phyloP scores from a whole-genome alignment of 768 basidiomycete species.

The Boletales sp. region DNA sequence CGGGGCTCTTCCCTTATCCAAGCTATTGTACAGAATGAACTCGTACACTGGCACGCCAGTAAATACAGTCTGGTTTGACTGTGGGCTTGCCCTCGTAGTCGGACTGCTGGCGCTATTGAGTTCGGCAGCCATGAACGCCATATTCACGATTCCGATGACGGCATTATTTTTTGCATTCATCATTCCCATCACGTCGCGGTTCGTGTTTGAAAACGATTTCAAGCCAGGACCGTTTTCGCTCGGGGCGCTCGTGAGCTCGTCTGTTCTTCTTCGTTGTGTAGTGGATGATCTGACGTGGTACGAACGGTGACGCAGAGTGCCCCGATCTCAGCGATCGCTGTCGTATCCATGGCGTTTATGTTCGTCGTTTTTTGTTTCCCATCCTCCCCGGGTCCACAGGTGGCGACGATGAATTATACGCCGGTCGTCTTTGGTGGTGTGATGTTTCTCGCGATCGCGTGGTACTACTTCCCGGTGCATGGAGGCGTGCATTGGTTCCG shows the following conservation, averaged over 20 bases:
- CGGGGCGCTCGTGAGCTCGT: conserved; percentile 32
- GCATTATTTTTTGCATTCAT: conserved; percentile 42
- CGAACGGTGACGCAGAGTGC: conserved; percentile 38
- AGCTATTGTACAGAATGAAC: conserved; percentile 50
- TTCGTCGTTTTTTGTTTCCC: conserved; percentile 62
- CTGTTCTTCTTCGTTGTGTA: not conserved
- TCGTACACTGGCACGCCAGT: conserved; percentile 48
- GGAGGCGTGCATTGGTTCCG: conserved; percentile 70
- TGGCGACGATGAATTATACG: conserved; percentile 65
- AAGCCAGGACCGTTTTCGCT: conserved; percentile 45
- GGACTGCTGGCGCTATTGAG: conserved; percentile 55
- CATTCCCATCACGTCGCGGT: conserved; percentile 48
- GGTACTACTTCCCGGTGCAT: conserved; percentile 69
- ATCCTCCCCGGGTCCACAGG: conserved; percentile 40
- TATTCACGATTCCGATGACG: conserved; percentile 47
- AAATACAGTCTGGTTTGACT: conserved; percentile 53
- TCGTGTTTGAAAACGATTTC: conserved; percentile 42
- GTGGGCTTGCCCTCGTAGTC: conserved; percentile 38
- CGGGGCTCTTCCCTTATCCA: conserved; percentile 56
- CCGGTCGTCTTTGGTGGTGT: conserved; percentile 61
- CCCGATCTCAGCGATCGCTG: conserved; percentile 49
- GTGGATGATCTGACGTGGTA: not conserved
- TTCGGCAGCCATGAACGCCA: conserved; percentile 49
- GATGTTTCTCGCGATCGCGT: conserved; percentile 49
- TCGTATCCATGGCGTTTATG: conserved; percentile 65